phyloP scores from a whole-genome alignment of 2,329 filamentous ascomycete genomes.

The Colletotrichum viniferum region DNA sequence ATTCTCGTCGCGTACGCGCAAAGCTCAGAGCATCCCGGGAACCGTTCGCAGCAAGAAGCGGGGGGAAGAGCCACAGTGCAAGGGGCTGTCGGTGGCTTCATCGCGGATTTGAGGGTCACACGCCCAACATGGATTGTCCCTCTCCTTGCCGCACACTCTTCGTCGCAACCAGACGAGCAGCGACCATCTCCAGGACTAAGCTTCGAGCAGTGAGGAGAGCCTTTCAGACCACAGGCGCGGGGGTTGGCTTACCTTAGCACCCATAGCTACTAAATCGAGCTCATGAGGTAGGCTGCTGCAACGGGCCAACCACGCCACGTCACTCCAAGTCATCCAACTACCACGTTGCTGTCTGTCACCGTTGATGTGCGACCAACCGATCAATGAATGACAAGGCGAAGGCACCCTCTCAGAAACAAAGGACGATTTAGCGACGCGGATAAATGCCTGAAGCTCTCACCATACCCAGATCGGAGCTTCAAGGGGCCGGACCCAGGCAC shows the following conservation, averaged over 20 bases:
- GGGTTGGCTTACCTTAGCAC: neutral
- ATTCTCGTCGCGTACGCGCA: slow-evolving; percentile 18
- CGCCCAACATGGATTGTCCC: neutral
- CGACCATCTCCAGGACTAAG: neutral
- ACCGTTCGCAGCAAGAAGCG: neutral
- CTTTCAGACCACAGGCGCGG: neutral
- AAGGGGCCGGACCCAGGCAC: neutral
- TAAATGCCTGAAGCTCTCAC: neutral
- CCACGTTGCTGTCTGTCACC: neutral
- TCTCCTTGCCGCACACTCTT: neutral
- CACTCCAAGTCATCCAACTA: slow-evolving; percentile 8
- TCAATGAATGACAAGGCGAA: neutral
- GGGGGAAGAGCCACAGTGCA: neutral
- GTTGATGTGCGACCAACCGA: neutral
- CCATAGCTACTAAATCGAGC: neutral
- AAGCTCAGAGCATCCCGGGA: slow-evolving; percentile 8
- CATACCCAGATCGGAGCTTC: neutral
- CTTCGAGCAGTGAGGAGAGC: neutral
- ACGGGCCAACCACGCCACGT: slow-evolving; percentile 22
- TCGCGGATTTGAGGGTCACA: neutral
- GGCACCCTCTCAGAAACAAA: neutral
- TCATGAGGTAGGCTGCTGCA: neutral
- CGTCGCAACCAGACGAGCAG: neutral
- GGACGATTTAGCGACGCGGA: neutral
- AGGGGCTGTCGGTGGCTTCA: neutral